Conservation (phyloP, 805 yeast genomes). For the Wickerhamiella sorbophila region DNA sequence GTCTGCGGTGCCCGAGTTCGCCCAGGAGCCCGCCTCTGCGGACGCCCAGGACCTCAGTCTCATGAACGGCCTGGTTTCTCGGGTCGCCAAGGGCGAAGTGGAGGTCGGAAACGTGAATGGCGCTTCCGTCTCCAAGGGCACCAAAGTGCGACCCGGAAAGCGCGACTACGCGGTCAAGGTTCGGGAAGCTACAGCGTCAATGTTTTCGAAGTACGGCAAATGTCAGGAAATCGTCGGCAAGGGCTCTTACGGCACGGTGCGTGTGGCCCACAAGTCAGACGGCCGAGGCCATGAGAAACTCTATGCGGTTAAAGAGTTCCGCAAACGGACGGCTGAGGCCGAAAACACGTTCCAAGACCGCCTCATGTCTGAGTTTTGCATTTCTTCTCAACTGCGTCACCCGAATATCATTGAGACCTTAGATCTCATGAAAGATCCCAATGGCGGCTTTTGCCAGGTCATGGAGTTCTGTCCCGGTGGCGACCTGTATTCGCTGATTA, state of each 20-base stretch:
- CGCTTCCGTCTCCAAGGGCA: constrained; percentile 6
- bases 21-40: constrained; percentile 13
- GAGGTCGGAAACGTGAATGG: constrained; percentile 24
- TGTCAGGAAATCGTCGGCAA: constrained; percentile 91
- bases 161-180: background rate
- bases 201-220: constrained; percentile 80
- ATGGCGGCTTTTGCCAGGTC: constrained; percentile 67
- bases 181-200: constrained; percentile 26
- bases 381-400: constrained; percentile 62
- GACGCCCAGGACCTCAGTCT: constrained; percentile 17
- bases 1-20: constrained; percentile 20
- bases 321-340: constrained; percentile 45
- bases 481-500: constrained; percentile 50
- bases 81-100: constrained; percentile 24
- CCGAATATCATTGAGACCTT: constrained; percentile 63
- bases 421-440: constrained; percentile 64
- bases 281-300: constrained; percentile 30
- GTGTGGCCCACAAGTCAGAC: constrained; percentile 56
- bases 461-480: constrained; percentile 95
- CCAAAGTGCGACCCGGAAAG: background rate
- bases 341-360: constrained; percentile 48
- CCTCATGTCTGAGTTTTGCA: constrained; percentile 80
- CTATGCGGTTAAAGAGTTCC: constrained; percentile 67
- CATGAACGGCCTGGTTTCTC: constrained; percentile 24
- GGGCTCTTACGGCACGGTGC: constrained; percentile 88